phyloP scores from a whole-genome alignment of 2,329 filamentous ascomycete genomes.

The Arthrinium puccinioides region DNA sequence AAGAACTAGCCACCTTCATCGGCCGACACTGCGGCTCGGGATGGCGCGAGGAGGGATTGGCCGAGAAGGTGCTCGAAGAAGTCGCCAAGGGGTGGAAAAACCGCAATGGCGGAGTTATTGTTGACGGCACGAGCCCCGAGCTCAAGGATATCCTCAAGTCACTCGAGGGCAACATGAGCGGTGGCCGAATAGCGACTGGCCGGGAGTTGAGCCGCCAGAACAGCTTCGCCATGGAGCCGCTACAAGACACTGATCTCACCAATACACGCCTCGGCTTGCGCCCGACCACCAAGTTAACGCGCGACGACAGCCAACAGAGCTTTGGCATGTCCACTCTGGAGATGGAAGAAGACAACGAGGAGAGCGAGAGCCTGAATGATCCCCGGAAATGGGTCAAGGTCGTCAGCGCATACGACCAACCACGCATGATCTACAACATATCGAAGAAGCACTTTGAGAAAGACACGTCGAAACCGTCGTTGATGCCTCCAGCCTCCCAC shows the following conservation, averaged over 20 bases:
- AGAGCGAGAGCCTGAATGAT: conserved; percentile 57
- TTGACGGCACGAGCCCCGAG: conserved; percentile 71
- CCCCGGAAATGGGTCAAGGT: conserved; percentile 79
- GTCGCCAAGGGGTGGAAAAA: conserved; percentile 89
- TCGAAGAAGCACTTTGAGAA: conserved; percentile 87
- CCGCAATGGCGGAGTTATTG: conserved; percentile 79
- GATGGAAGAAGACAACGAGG: conserved; percentile 51
- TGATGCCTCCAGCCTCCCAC: conserved; percentile 70
- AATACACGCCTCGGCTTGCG: conserved; percentile 51
- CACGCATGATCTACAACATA: conserved; percentile 67
- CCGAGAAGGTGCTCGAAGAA: conserved; percentile 88
- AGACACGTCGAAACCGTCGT: conserved; percentile 55
- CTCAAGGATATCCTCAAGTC: conserved; percentile 78
- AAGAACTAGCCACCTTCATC: conserved; percentile 80
- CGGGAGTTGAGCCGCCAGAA: conserved; percentile 55
- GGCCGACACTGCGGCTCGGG: conserved; percentile 89
- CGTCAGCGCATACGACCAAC: conserved; percentile 78
- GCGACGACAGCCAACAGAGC: conserved; percentile 60
- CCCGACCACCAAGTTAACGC: conserved; percentile 32
- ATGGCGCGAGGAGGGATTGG: conserved; percentile 93
- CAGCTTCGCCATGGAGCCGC: conserved; percentile 54
- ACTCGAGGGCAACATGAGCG: conserved; percentile 80
- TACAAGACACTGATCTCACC: conserved; percentile 41
- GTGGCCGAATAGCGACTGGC: conserved; percentile 59
- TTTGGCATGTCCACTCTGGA: conserved; percentile 51